Conservation (phyloP, 352 stramenopile genomes). For the Phytopythium helicoides region DNA sequence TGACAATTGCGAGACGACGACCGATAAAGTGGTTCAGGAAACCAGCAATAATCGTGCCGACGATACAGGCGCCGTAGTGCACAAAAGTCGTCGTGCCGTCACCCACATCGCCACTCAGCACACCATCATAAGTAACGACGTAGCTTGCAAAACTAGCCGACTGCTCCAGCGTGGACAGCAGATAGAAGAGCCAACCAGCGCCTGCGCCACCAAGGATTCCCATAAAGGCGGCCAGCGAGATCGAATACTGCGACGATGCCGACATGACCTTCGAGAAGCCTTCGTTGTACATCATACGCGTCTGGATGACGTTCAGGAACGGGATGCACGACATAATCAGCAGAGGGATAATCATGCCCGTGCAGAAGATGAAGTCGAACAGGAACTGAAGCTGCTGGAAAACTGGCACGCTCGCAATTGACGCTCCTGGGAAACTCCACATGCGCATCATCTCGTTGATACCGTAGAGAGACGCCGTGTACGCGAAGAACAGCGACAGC, state of each 20-base stretch:
- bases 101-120: slow-evolving; percentile 47
- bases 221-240: slow-evolving; percentile 68
- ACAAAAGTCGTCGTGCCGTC: slow-evolving; percentile 60
- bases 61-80: slow-evolving; percentile 41
- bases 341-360: slow-evolving; percentile 58
- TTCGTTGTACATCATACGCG: slow-evolving; percentile 87
- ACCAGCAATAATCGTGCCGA: slow-evolving; percentile 52
- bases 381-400: slow-evolving; percentile 81
- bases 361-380: slow-evolving; percentile 78
- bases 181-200: slow-evolving; percentile 65
- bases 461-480: slow-evolving; percentile 57
- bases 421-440: slow-evolving; percentile 60
- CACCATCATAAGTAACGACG: slow-evolving; percentile 51
- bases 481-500: slow-evolving; percentile 64
- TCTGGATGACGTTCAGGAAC: slow-evolving; percentile 81
- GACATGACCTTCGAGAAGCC: slow-evolving; percentile 81
- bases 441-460: slow-evolving; percentile 76
- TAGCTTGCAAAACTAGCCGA: slow-evolving; percentile 71
- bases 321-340: slow-evolving; percentile 67
- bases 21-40: slow-evolving; percentile 62
- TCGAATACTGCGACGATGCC: slow-evolving; percentile 73
- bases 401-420: slow-evolving; percentile 44
- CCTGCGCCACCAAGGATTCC: slow-evolving; percentile 55
- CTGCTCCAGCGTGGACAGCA: slow-evolving; percentile 62
- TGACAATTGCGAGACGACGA: slow-evolving; percentile 57